Base-by-base conservation (phyloP, 768 basidiomycete species). In the Gloeophyllum trabeum region DNA sequence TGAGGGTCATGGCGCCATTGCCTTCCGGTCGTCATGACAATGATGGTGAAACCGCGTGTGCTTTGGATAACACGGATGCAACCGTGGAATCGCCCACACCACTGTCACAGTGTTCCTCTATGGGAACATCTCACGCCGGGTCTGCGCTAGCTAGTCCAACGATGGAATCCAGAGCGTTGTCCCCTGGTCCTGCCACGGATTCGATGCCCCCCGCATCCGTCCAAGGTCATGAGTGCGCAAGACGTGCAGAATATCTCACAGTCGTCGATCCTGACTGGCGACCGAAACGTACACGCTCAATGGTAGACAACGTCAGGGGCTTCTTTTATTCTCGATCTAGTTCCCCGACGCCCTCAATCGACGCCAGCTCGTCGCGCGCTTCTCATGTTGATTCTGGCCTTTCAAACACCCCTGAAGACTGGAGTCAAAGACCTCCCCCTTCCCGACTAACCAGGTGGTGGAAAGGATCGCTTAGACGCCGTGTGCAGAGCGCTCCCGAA, bases 281-380 rank as follows among this genome's bases (percentile, higher is more conserved):
- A 20, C 69, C 68, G 7, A 69, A 67, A 47, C 63, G 69, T 32
- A 60, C 66, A 39, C 63, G 70, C 21, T 78, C 75, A 12, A 67
- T 84, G 58, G 71, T 77, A 37, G 75, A 70, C 48, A 79, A 76
- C 49, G 73, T 83, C 43, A 72, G 67, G 49, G 74, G 66, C 16
- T 63, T 84, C 41, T 81, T 84, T 50, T 59, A 64, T 21, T 62
- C 73, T 40, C 71, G 69, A 1, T 58, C 73, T 4, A 44, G 53
- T 12, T 67, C 73, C 13, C 64, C 73, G 4, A 51, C 60, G 35
- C 48, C 58, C 24, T 48, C 58, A 4, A 45, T 63, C 47, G 52
- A 49, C 19, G 4, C 25, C 10, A 41, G 28, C 35, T 26, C 21
- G 37, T 54, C 53, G 6, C 53, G 51, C 21, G 39, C 52, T 19